phyloP scores from a whole-genome alignment of 75 land plant species.

The Pinus taeda region DNA sequence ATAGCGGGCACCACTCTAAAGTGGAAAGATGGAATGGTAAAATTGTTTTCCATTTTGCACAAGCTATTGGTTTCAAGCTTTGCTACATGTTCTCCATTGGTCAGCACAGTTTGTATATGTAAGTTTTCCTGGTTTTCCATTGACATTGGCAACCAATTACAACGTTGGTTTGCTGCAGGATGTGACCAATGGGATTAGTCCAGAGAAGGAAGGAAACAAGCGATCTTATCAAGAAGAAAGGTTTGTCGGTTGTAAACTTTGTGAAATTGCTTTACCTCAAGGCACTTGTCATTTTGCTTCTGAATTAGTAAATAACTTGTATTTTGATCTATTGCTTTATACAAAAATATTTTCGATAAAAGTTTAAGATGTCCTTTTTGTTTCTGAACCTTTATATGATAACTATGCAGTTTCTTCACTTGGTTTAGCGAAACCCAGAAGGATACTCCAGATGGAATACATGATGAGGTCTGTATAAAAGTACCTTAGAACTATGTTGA shows the following conservation, averaged over 20 bases:
- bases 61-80: neutral
- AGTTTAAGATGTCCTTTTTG: neutral
- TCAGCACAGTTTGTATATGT: neutral
- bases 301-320: neutral
- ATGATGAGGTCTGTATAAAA: conserved; percentile 51
- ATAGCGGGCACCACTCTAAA: conserved; percentile 67
- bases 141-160: neutral
- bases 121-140: neutral
- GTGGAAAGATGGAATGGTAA: conserved; percentile 98
- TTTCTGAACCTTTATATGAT: neutral
- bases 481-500: neutral
- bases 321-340: neutral
- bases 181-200: conserved; percentile 60
- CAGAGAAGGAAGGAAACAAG: conserved; percentile 77
- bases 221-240: conserved; percentile 68
- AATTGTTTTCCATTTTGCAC: neutral
- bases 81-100: neutral
- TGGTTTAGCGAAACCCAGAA: conserved; percentile 65
- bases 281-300: neutral
- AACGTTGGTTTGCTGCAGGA: conserved; percentile 31
- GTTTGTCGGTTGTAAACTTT: conserved; percentile 16
- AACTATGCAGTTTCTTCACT: conserved; percentile 57
- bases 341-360: neutral
- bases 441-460: conserved; percentile 40
- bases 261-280: neutral